Base-by-base conservation (phyloP, 192 early-diverging fungal genomes). In the Coemansia sp. region DNA sequence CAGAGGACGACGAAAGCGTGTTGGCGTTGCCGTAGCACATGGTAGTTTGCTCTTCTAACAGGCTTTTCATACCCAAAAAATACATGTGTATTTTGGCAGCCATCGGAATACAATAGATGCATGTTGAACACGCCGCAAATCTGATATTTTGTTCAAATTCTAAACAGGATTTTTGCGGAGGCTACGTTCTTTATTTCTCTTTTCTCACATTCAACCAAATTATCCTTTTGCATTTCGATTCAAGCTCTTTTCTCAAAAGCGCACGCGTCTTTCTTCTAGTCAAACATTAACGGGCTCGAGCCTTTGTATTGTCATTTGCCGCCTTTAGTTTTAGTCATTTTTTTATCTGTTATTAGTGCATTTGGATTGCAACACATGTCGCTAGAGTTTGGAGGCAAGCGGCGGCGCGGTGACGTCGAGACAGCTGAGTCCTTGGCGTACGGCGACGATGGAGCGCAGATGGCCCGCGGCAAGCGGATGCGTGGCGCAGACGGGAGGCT, bases 381-480 rank as follows among this genome's bases (percentile, higher is more conserved):
- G 28, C 48, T 28, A 19, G 50, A 51, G 49, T 28, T 26, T 14
- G 40, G 51, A 22, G 5, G 34, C 51, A 63, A 63, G 51, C 61
- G 61, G 22, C 61, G 37, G 22, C 50, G 61, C 21, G 50, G 36
- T 14, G 51, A 54, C 20, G 12, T 44, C 15, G 59, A 60, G 23
- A 19, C 47, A 17, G 47, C 19, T 2, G 48, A 51, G 23, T 5
- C 8, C 10, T 23, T 7, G 34, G 14, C 31, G 20, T 36, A n/a
- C 20, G 31, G 31, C 61, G 61, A 15, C 50, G 58, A 48, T 22
- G 51, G 21, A 15, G 61, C 36, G 19, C n/a, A 23, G 61, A 34
- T 44, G 51, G 51, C n/a, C 51, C 61, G 36, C 61, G 46, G 61
- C 51, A 63, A 63, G 21, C 61, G 51, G 22, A 20, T 63, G 51